Evolutionary conservation across 2,329 filamentous ascomycete genomes (phyloP), one percentile per base, ranked within the genome.

Genomic region (Dactylellina haptotyla): DNA sequence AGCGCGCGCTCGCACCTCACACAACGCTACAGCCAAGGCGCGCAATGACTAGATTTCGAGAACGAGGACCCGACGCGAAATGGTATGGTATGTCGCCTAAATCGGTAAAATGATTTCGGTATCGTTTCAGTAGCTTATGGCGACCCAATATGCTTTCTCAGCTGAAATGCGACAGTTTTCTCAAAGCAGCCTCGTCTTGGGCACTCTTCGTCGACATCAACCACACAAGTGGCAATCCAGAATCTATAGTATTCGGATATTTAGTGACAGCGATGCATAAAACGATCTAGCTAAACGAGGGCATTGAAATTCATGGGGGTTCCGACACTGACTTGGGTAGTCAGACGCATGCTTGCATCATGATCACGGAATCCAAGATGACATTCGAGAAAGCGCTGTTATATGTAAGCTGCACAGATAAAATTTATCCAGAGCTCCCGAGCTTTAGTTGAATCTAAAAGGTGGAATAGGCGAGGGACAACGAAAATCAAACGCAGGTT

Each of bases 381-480:
- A 16, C 4, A 43, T 25, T 20, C 6, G 25, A 48, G 43, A 4
- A 43, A 10, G n/a, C n/a, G 5, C 10, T 12, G 26, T 34, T 26
- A 25, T 23, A 20, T 41, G 32, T 56, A 56, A 56, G 51, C 51
- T 39, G 51, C 51, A 26, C 2, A 37, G 5, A 34, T 54, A 18
- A 8, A 4, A 4, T n/a, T 32, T n/a, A 43, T 18, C 32, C 51
- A 39, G 34, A 57, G 34, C 53, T 57, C 53, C 14, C 53, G 18
- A 12, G n/a, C n/a, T 37, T 25, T 23, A 41, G 50, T 57, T 26
- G 30, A 41, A 57, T 65, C 16, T 37, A 26, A 54, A 46, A 65
- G 39, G 28, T 30, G 12, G 32, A 64, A 64, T 64, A 54, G 59
- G 59, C 59, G 59, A 64, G 59, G 43, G 32, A 39, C 34, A 41